phyloP scores from a whole-genome alignment of 129 eudicot genomes.

The Flaveria ramosissima region DNA sequence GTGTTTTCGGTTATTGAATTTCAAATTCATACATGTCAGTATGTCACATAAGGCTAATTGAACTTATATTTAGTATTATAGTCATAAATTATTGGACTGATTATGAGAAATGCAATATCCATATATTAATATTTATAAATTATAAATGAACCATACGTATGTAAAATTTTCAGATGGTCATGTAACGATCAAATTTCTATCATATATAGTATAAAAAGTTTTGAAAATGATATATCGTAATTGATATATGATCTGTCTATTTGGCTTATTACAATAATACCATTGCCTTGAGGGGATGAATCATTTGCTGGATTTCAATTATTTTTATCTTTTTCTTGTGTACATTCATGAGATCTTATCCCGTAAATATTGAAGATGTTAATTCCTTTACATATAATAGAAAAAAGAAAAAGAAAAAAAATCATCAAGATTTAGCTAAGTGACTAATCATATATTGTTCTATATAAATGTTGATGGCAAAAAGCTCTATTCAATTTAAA shows the following conservation, averaged over 20 bases:
- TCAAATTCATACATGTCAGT: too few species aligned
- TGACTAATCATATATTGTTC: background rate
- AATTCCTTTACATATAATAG: background rate
- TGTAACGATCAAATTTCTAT: background rate
- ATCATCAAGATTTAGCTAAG: background rate
- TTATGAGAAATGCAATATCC: too few species aligned
- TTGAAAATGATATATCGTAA: background rate
- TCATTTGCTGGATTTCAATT: conserved; percentile 36
- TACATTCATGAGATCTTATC: conserved; percentile 32
- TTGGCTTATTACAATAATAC: conserved; percentile 22
- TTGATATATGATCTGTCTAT: conserved; percentile 31
- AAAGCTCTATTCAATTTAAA: too few species aligned
- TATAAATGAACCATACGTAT: too few species aligned
- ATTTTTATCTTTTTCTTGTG: conserved; percentile 16
- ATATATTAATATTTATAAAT: too few species aligned
- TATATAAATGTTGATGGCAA: too few species aligned
- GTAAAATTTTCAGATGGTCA: background rate
- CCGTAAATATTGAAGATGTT: background rate
- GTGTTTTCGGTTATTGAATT: too few species aligned
- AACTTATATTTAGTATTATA: too few species aligned
- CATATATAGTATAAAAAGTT: background rate
- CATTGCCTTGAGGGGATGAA: conserved; percentile 39
- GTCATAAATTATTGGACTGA: too few species aligned
- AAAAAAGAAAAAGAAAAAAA: background rate
- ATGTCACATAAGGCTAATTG: too few species aligned